phyloP scores from a whole-genome alignment of 495 filamentous ascomycete species.

The Penicillium fimorum region DNA sequence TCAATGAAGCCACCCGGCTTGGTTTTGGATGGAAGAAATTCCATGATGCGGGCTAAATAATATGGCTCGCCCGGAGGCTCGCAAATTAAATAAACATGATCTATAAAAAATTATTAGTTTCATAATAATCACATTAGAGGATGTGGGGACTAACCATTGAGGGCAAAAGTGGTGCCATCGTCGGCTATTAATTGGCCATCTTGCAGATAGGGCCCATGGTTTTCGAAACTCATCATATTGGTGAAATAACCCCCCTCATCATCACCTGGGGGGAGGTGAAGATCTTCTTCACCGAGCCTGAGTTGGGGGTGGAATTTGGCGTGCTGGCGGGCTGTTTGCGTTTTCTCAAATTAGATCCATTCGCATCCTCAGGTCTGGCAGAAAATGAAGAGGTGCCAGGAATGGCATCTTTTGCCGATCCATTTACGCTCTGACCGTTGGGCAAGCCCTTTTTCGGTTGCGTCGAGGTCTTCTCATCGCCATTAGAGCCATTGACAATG shows the following conservation, averaged over 20 bases:
- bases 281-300: constrained; percentile 39
- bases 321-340: constrained; percentile 70
- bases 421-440: constrained; percentile 35
- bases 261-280: constrained; percentile 47
- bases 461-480: constrained; percentile 45
- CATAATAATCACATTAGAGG: constrained; percentile 1
- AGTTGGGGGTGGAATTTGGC: constrained; percentile 32
- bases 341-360: constrained; percentile 60
- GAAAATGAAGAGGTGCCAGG: constrained; percentile 65
- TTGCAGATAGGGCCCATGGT: constrained; percentile 62
- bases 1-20: constrained; percentile 73
- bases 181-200: constrained; percentile 83
- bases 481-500: constrained; percentile 36
- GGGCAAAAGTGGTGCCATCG: constrained; percentile 76
- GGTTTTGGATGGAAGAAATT: constrained; percentile 82
- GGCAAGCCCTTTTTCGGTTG: constrained; percentile 45
- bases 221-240: constrained; percentile 88
- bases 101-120: constrained; percentile 49
- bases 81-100: constrained; percentile 95
- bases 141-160: constrained; percentile 72
- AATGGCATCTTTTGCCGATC: constrained; percentile 52
- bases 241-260: constrained; percentile 46
- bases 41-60: constrained; percentile 96
- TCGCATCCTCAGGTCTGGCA: constrained; percentile 44
- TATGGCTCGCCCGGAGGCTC: constrained; percentile 98